Evolutionary conservation across 2,329 filamentous ascomycete species (phyloP).

Genomic region (Aaosphaeria pasadenensis): DNA sequence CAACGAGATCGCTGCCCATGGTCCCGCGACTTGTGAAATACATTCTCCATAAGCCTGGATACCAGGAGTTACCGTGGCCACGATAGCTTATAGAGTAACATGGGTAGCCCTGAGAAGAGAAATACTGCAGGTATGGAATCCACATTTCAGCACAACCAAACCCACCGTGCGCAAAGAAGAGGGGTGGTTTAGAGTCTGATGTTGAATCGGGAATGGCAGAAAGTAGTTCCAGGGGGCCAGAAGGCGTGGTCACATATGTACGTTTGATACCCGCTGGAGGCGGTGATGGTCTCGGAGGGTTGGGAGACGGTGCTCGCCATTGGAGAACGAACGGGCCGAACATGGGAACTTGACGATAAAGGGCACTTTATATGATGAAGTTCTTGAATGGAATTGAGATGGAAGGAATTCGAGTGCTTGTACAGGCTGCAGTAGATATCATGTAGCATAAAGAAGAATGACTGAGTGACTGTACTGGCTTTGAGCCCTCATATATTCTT

Average conservation of each 20-base stretch:
- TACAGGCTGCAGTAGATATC: no score
- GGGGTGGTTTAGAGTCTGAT: constrained; percentile 24
- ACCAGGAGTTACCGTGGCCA: constrained; percentile 54
- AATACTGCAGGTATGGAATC: constrained; percentile 51
- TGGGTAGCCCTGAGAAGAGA: constrained; percentile 43
- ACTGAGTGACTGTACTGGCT: no score
- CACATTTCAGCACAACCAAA: constrained; percentile 55
- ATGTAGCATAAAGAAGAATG: no score
- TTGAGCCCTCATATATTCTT: no score
- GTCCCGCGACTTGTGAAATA: constrained; percentile 44
- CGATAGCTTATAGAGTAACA: constrained; percentile 55
- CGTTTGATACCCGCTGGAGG: constrained; percentile 45
- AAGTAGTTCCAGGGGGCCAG: constrained; percentile 51
- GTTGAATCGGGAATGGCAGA: constrained; percentile 32
- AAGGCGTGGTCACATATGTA: constrained; percentile 43
- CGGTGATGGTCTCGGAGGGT: constrained; percentile 19
- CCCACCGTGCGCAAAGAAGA: constrained; percentile 55
- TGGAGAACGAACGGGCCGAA: constrained; percentile 28
- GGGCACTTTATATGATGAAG: no score
- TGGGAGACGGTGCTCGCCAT: constrained; percentile 22
- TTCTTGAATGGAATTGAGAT: no score
- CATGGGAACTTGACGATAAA: no score
- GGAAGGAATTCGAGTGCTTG: no score
- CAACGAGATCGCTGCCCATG: constrained; percentile 46
- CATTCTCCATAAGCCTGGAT: constrained; percentile 48